Conservation (phyloP, 176 grass and related monocot genomes). For the Secale cereale region DNA sequence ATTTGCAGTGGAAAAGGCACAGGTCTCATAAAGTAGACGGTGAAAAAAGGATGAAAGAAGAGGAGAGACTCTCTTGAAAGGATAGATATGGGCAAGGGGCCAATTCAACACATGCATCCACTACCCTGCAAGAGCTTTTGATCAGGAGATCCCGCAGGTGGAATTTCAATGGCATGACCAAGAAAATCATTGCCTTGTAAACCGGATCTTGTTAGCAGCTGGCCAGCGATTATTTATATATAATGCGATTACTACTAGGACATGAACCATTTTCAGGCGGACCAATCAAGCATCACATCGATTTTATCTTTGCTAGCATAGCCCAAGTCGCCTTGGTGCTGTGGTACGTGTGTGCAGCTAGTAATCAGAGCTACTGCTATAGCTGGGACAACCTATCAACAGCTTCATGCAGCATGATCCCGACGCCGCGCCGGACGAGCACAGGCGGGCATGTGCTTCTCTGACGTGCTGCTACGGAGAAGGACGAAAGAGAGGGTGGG, state of each 20-base stretch:
- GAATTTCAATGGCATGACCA: background rate
- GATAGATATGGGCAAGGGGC: background rate
- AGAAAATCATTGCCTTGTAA: background rate
- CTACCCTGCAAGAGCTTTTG: background rate
- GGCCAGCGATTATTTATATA: too few species aligned
- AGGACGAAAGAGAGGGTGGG: background rate
- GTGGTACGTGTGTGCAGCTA: background rate
- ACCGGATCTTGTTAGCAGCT: background rate
- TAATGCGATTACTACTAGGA: background rate
- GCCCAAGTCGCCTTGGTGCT: background rate
- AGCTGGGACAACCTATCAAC: background rate
- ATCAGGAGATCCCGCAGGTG: background rate
- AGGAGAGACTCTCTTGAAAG: background rate
- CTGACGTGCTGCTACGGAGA: background rate
- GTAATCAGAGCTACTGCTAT: background rate
- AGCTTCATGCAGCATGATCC: background rate
- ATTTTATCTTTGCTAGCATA: background rate
- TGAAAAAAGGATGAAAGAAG: background rate
- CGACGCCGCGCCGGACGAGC: background rate
- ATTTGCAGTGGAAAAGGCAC: background rate
- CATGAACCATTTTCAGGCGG: background rate
- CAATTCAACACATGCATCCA: constrained; percentile 10
- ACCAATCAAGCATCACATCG: too few species aligned
- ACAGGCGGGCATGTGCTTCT: background rate
- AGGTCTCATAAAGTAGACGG: background rate